phyloP scores from a whole-genome alignment of 1,139 yeast genomes.

The Protomyces macrosporus region DNA sequence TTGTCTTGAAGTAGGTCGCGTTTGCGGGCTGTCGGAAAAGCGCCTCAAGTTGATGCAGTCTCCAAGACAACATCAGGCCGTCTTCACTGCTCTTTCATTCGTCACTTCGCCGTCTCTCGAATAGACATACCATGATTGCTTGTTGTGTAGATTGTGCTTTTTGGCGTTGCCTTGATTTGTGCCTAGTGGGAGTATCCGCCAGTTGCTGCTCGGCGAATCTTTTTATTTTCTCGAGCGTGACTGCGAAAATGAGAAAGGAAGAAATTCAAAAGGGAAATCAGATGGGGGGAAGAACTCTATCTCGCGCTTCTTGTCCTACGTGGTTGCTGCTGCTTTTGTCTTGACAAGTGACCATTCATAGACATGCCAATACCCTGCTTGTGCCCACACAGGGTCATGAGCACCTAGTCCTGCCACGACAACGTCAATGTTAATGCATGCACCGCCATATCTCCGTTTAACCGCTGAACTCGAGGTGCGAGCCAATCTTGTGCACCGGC shows the following conservation, averaged over 20 bases:
- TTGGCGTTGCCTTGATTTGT: no score
- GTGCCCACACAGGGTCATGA: no score
- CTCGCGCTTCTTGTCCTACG: neutral
- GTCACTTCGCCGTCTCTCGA: no score
- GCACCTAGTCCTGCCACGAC: no score
- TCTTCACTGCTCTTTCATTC: no score
- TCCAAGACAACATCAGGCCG: no score
- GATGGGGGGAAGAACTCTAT: neutral
- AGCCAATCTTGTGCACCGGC: constrained; percentile 77
- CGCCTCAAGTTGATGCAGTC: no score
- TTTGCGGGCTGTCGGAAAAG: no score
- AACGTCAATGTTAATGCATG: no score
- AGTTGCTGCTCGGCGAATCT: neutral
- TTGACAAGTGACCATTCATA: neutral
- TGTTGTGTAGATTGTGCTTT: neutral
- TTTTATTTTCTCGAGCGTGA: neutral
- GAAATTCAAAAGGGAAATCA: neutral
- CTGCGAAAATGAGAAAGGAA: neutral
- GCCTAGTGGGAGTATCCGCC: no score
- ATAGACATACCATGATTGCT: neutral
- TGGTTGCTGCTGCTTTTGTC: no score
- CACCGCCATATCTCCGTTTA: neutral
- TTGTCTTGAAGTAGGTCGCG: no score
- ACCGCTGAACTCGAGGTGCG: constrained; percentile 28
- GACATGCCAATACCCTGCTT: neutral